These are phyloP conservation scores for Chrysosporium keratinophilum DNA, from an alignment of 2,329 filamentous ascomycete genomes.

Conservation along the genomic window DNA sequence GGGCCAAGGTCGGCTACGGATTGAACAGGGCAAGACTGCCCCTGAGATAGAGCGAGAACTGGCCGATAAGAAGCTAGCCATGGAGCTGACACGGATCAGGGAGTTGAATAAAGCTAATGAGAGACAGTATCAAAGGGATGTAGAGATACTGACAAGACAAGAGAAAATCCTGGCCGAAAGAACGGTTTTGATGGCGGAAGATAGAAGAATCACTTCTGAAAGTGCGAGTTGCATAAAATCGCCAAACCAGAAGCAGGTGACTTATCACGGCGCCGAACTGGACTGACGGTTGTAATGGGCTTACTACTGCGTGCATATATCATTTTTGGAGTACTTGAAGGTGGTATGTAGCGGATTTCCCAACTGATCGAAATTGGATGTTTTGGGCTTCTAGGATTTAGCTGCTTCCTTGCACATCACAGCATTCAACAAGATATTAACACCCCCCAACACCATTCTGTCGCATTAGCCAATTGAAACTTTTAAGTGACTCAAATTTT, in stretches of 20 bases:
- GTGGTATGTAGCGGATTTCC: too few relatives aligned
- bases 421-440: too few relatives aligned
- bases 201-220: neutral
- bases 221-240: neutral
- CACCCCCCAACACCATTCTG: too few relatives aligned
- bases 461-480: too few relatives aligned
- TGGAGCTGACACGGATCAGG: slow-evolving; percentile 13
- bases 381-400: too few relatives aligned
- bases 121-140: slow-evolving; percentile 16
- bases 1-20: slow-evolving; percentile 11
- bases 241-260: slow-evolving; percentile 1
- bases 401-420: too few relatives aligned
- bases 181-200: slow-evolving; percentile 10
- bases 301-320: too few relatives aligned
- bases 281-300: too few relatives aligned
- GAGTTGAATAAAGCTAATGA: slow-evolving; percentile 16
- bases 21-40: slow-evolving; percentile 12
- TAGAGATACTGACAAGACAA: slow-evolving; percentile 15
- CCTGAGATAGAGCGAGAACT: slow-evolving; percentile 12
- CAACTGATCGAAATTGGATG: too few relatives aligned
- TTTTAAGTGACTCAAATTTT: too few relatives aligned
- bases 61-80: slow-evolving; percentile 12
- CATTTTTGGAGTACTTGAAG: too few relatives aligned
- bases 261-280: slow-evolving; percentile 4
- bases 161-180: slow-evolving; percentile 11